Evolutionary conservation across 805 yeast genomes (phyloP), one percentile per base, ranked within the genome.

Genomic region (Metschnikowia dekortorum): DNA sequence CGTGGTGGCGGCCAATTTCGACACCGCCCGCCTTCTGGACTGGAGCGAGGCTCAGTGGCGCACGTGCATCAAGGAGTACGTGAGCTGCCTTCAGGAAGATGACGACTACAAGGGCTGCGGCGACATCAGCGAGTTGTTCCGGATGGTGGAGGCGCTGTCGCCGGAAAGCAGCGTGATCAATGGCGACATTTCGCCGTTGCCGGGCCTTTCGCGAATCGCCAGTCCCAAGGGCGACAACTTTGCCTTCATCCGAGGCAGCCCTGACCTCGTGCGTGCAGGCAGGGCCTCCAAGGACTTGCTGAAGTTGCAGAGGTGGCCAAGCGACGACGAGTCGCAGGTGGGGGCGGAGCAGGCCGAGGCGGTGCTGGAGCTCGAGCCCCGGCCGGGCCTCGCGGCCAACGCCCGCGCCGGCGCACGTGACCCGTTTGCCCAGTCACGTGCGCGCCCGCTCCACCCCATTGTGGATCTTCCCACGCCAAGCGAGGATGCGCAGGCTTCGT

Each of bases 71-170:
- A 70, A 68, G 54, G 50, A 50, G 35, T 51, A 41, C 36, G 47
- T 58, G 48, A 32, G 48, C 37, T 51, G 53, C 40, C 44, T 52
- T 36, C 58, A 54, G 14, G 39, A 39, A n/a, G 55, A 55, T 26
- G 59, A 59, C 8, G 57, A 60, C 6, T 71, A 60, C 56, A 64
- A 59, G 47, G 78, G 78, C 4, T 50, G 42, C 37, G 78, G 77
- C 6, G 65, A 70, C 52, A 68, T 73, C 41, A 46, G 58, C 18
- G 60, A 63, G 31, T 67, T 73, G 48, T 70, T 66, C 53, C 62
- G 61, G 38, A 56, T 61, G 37, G 56, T 63, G 35, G 67, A 63
- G 29, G 43, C 34, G 6, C 50, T 40, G 11, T 43, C 47, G 26
- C 47, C 47, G 22, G 45, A 22, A 1, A 42, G 38, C 37, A 52